phyloP scores from a whole-genome alignment of 331 rosid species.

The Rhamnella rubrinervis region DNA sequence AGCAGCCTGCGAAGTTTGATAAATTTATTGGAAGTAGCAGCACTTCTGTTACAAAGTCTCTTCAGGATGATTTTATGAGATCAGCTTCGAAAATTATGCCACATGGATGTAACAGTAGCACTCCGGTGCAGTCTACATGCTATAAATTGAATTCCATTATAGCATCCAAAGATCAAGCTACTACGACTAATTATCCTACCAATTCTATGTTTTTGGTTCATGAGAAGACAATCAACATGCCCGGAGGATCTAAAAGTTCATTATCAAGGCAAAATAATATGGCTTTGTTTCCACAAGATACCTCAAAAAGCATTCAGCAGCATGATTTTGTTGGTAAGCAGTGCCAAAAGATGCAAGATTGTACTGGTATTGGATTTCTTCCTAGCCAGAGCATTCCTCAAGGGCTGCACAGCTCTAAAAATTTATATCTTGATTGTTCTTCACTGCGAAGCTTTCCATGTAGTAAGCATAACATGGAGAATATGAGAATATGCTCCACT shows the following conservation, averaged over 20 bases:
- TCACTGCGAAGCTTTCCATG: constrained; percentile 37
- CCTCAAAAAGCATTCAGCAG: constrained; percentile 36
- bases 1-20: constrained; percentile 32
- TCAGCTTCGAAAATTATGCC: constrained; percentile 45
- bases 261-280: constrained; percentile 38
- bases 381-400: constrained; percentile 34
- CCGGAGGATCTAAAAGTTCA: constrained; percentile 38
- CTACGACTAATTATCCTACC: constrained; percentile 26
- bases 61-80: constrained; percentile 28
- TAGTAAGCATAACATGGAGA: constrained; percentile 44
- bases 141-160: constrained; percentile 39
- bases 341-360: constrained; percentile 40
- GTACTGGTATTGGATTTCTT: constrained; percentile 28
- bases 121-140: constrained; percentile 31
- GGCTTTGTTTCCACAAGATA: constrained; percentile 34
- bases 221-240: constrained; percentile 44
- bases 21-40: constrained; percentile 34
- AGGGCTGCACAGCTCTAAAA: constrained; percentile 34
- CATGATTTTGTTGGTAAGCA: constrained; percentile 33
- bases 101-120: constrained; percentile 33
- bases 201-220: constrained; percentile 44
- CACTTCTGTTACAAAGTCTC: constrained; percentile 38
- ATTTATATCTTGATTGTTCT: constrained; percentile 33
- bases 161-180: constrained; percentile 38
- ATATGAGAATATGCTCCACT: constrained; percentile 45